Base-by-base conservation (phyloP, 495 filamentous ascomycete genomes). In the Hypoxylon lienhwacheense region DNA sequence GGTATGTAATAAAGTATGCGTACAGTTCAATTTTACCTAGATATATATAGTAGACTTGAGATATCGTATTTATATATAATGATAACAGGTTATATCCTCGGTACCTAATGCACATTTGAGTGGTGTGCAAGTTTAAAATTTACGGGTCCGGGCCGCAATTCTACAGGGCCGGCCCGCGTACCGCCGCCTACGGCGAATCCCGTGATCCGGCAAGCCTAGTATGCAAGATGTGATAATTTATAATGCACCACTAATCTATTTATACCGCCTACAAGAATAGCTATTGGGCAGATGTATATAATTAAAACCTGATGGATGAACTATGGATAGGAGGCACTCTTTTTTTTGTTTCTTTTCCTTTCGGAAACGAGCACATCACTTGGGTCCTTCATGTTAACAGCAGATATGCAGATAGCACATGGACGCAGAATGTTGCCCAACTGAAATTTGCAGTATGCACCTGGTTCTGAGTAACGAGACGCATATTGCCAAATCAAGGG, bases 101-200 rank as follows among this genome's bases (percentile, higher is more conserved):
- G n/a, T n/a, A n/a, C n/a, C n/a, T n/a, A n/a, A n/a, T n/a, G n/a
- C n/a, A n/a, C n/a, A n/a, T n/a, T n/a, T n/a, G n/a, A n/a, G n/a
- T n/a, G n/a, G n/a, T n/a, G n/a, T n/a, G n/a, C n/a, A n/a, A n/a
- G n/a, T n/a, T n/a, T n/a, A n/a, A n/a, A n/a, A n/a, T n/a, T 17
- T 12, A 8, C 20, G 15, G 26, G 14, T 60, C 56, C 50, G 56
- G 55, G 29, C 56, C 25, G 50, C 50, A 46, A 32, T 41, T 60
- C 56, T 50, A 60, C 45, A 44, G 16, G 40, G 19, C 41, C 37
- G 56, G 44, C 24, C 45, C 56, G 39, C 16, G 5, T n/a, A 26
- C 40, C 43, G n/a, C n/a, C 39, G 11, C 21, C 20, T 19, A 26
- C 48, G 31, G 47, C 43, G 15, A 40, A 49, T 44, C 56, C 44